These are phyloP conservation scores for Neurospora sp. DNA, from an alignment of 495 filamentous ascomycete genomes.

Conservation along the genomic window DNA sequence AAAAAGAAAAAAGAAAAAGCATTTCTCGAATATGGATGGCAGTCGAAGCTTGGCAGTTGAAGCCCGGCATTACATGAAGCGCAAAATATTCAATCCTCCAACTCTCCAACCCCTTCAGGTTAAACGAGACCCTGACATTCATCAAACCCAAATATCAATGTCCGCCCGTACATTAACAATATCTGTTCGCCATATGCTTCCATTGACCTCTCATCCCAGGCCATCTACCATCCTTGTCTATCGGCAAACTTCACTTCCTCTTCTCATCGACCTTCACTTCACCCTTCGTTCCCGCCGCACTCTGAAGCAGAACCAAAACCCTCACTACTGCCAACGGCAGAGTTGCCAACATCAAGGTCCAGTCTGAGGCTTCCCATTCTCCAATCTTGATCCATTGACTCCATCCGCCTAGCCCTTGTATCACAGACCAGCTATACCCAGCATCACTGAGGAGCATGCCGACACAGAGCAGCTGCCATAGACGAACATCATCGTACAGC, in stretches of 20 bases:
- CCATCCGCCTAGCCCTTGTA: conserved; percentile 23
- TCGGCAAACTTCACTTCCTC: not conserved
- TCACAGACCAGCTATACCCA: conserved; percentile 6
- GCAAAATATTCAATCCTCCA: not conserved
- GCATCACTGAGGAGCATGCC: conserved; percentile 22
- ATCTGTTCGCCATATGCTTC: not conserved
- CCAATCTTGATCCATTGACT: conserved; percentile 2
- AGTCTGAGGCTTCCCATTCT: conserved; percentile 13
- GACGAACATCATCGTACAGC: conserved; percentile 35
- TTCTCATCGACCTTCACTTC: not conserved
- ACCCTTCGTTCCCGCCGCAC: conserved; percentile 4
- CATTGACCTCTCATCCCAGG: not conserved
- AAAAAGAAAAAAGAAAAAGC: not conserved
- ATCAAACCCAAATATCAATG: not conserved
- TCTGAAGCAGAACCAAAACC: conserved; percentile 10
- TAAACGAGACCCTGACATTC: no score
- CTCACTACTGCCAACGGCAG: conserved; percentile 6
- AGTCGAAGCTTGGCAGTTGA: not conserved
- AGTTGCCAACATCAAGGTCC: conserved; percentile 6
- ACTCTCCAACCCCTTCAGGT: not conserved
- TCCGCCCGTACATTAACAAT: not conserved
- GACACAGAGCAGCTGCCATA: conserved; percentile 36
- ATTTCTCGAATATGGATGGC: not conserved
- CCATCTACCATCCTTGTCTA: no score
- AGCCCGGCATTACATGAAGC: not conserved